Conservation (phyloP, 139 green algal genomes). For the Coccomyxa sp. region DNA sequence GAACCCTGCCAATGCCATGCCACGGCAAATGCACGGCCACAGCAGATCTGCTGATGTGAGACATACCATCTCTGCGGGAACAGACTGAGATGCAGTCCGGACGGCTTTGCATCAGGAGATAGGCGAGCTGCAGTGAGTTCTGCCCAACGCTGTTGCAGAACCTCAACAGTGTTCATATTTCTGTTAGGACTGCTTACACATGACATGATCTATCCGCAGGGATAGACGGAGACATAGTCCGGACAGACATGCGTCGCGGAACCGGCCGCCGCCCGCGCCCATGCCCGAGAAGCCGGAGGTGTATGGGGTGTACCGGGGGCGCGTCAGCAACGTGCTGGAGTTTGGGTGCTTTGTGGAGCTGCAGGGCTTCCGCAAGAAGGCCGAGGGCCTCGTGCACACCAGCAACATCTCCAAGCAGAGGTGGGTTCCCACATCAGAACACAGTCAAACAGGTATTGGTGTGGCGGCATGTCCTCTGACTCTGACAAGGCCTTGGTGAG, state of each 20-base stretch:
- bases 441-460: too few relatives aligned
- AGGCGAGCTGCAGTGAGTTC: too few relatives aligned
- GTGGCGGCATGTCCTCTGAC: not conserved
- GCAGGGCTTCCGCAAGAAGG: constrained; percentile 47
- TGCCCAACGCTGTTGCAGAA: not conserved
- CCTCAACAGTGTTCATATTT: not conserved
- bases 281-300: constrained; percentile 62
- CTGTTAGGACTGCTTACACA: not conserved
- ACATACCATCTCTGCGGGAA: too few relatives aligned
- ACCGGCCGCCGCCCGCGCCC: constrained; percentile 6
- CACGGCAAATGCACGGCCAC: too few relatives aligned
- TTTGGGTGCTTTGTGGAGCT: constrained; percentile 97
- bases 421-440: too few relatives aligned
- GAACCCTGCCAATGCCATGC: too few relatives aligned
- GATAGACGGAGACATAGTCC: not conserved
- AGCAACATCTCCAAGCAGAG: constrained; percentile 76
- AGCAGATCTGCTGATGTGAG: too few relatives aligned
- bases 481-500: too few relatives aligned
- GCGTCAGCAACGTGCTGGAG: constrained; percentile 85
- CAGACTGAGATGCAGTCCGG: too few relatives aligned
- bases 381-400: constrained; percentile 93
- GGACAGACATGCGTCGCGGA: not conserved
- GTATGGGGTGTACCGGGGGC: constrained; percentile 48
- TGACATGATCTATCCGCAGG: not conserved
- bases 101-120: too few relatives aligned